Conservation (phyloP, 768 basidiomycete species). For the Cystobasidium tubakii region DNA sequence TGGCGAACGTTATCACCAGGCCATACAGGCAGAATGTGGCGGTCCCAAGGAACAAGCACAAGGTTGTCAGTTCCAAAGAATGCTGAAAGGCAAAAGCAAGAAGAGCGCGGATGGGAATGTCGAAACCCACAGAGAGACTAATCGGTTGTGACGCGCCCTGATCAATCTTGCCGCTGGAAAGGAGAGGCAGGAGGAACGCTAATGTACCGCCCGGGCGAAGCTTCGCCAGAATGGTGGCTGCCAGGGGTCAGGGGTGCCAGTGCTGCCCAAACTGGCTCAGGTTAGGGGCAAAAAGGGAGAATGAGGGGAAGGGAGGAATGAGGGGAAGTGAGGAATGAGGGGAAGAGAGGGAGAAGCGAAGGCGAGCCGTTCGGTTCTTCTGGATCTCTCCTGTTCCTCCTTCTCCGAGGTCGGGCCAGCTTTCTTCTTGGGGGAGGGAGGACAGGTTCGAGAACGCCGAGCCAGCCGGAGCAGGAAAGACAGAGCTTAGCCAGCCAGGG, state of each 20-base stretch:
- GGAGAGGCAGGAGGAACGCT: background rate
- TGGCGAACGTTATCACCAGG: background rate
- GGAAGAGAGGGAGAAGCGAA: background rate
- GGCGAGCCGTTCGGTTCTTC: background rate
- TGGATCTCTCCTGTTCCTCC: background rate
- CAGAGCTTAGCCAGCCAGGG: background rate
- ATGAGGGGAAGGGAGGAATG: background rate
- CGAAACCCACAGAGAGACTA: background rate
- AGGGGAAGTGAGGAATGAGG: background rate
- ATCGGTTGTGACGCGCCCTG: background rate
- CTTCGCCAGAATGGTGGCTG: no score
- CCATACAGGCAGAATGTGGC: no score
- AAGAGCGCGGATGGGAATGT: background rate
- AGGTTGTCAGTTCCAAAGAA: background rate
- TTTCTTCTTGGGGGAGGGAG: background rate
- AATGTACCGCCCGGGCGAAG: background rate
- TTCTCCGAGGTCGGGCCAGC: background rate
- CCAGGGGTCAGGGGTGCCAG: background rate
- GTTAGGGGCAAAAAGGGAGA: background rate
- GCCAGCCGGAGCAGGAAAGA: background rate
- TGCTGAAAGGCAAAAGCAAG: background rate
- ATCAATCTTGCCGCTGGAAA: background rate
- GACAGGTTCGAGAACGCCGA: background rate
- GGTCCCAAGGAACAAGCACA: background rate
- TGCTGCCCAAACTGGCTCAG: background rate